A percentile compares a stretch with the other conserved stretches of the same genome.
phyloP scores from a whole-genome alignment of 768 basidiomycete species.

The Rhodotorula kratochvilovae region DNA sequence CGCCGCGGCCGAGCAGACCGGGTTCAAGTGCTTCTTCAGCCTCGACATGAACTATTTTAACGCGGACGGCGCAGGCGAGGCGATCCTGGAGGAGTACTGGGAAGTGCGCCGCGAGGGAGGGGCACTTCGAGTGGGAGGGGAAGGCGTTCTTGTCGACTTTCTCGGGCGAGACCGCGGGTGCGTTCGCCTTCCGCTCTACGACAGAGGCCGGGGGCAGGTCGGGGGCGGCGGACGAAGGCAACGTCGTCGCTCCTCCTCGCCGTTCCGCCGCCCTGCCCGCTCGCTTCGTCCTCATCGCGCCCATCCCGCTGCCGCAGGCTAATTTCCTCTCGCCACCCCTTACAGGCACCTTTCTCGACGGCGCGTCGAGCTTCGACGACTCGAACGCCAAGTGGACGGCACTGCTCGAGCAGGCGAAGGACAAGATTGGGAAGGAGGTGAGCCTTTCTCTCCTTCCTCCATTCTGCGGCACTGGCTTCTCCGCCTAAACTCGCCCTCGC shows the following conservation, averaged over 20 bases:
- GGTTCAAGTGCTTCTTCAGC: slow-evolving; percentile 27
- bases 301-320: background rate
- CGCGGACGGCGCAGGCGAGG: background rate
- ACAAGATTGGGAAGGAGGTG: background rate
- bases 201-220: no score
- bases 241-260: no score
- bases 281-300: background rate
- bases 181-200: no score
- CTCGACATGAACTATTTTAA: slow-evolving; percentile 27
- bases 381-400: slow-evolving; percentile 1
- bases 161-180: background rate
- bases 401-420: slow-evolving; percentile 4
- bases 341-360: slow-evolving; percentile 15
- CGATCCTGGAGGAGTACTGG: slow-evolving; percentile 11
- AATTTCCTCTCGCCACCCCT: background rate
- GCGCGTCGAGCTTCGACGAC: background rate
- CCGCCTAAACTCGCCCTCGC: background rate
- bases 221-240: no score
- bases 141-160: slow-evolving; percentile 24
- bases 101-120: background rate
- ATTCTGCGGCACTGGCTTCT: no score
- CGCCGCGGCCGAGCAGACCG: slow-evolving; percentile 3
- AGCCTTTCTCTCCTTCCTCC: no score
- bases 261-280: no score
- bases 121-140: slow-evolving; percentile 10